Conservation (phyloP, 2,329 filamentous ascomycete genomes). For the Colletotrichum sp. region DNA sequence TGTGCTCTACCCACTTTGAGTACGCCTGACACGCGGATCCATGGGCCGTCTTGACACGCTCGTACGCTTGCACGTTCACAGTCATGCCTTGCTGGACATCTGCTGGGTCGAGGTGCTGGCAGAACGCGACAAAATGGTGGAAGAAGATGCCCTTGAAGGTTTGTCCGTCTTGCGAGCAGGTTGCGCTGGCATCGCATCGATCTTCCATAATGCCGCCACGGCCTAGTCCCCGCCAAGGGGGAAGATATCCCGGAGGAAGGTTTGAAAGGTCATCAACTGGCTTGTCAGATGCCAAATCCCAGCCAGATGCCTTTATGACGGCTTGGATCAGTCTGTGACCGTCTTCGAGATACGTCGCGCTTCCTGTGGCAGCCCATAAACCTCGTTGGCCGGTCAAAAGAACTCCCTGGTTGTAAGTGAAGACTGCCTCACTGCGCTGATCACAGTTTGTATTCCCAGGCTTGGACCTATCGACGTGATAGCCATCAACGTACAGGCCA, state of each 20-base stretch:
- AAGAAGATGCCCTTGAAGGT: conserved; percentile 97
- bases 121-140: conserved; percentile 84
- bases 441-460: conserved; percentile 78
- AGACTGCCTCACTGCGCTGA: conserved; percentile 84
- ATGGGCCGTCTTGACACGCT: conserved; percentile 50
- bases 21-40: conserved; percentile 68
- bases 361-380: conserved; percentile 79
- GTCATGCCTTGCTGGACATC: conserved; percentile 26
- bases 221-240: conserved; percentile 77
- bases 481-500: conserved; percentile 86
- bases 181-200: conserved; percentile 74
- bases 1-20: conserved; percentile 77
- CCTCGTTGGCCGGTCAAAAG: conserved; percentile 81
- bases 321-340: conserved; percentile 78
- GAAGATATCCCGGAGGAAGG: conserved; percentile 41
- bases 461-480: conserved; percentile 73
- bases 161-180: conserved; percentile 83
- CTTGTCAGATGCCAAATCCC: conserved; percentile 53
- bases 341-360: conserved; percentile 74
- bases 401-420: conserved; percentile 96
- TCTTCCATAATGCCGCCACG: conserved; percentile 85
- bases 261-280: conserved; percentile 45
- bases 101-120: conserved; percentile 62
- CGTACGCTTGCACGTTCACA: conserved; percentile 34
- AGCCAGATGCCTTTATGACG: conserved; percentile 82